A percentile compares a stretch with the other conserved stretches of the same genome.
These are phyloP conservation scores for Lineolata rhizophorae DNA, from an alignment of 495 filamentous ascomycete genomes.

Conservation along the genomic window DNA sequence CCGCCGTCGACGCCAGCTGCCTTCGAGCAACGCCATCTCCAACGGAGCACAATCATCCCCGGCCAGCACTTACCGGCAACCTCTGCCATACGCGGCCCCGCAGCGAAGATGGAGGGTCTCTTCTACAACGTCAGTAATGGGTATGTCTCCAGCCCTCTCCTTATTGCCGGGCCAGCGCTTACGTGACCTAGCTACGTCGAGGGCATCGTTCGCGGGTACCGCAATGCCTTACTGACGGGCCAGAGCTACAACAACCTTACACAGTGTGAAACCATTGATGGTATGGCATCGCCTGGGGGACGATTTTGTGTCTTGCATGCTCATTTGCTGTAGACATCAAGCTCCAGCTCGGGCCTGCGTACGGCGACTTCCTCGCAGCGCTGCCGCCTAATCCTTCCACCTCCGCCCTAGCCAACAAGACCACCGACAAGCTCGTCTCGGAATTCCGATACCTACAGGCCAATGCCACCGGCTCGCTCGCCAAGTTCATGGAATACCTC, in stretches of 20 bases:
- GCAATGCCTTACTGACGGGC: constrained; percentile 75
- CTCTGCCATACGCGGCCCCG: too few species aligned
- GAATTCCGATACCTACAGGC: constrained; percentile 93
- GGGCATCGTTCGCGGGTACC: constrained; percentile 89
- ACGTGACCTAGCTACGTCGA: constrained; percentile 57
- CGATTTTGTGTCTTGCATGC: not conserved
- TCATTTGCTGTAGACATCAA: constrained; percentile 53
- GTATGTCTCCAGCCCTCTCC: constrained; percentile 22
- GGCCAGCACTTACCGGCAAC: too few species aligned
- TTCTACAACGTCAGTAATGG: constrained; percentile 93
- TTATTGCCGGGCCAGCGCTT: not conserved
- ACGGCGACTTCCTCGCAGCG: constrained; percentile 88
- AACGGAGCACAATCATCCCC: too few species aligned
- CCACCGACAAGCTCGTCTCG: constrained; percentile 91
- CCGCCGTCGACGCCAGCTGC: too few species aligned
- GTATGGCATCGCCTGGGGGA: constrained; percentile 27
- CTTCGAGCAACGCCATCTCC: too few species aligned
- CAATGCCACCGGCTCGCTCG: constrained; percentile 71
- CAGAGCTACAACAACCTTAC: constrained; percentile 89
- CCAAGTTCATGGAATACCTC: constrained; percentile 89
- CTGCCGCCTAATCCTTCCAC: constrained; percentile 95
- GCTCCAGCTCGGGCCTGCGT: constrained; percentile 85
- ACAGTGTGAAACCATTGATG: constrained; percentile 97
- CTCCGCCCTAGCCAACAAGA: constrained; percentile 79
- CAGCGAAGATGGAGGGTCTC: constrained; percentile 94